phyloP scores from a whole-genome alignment of 495 filamentous ascomycete genomes.

The Aspergillus leporis region DNA sequence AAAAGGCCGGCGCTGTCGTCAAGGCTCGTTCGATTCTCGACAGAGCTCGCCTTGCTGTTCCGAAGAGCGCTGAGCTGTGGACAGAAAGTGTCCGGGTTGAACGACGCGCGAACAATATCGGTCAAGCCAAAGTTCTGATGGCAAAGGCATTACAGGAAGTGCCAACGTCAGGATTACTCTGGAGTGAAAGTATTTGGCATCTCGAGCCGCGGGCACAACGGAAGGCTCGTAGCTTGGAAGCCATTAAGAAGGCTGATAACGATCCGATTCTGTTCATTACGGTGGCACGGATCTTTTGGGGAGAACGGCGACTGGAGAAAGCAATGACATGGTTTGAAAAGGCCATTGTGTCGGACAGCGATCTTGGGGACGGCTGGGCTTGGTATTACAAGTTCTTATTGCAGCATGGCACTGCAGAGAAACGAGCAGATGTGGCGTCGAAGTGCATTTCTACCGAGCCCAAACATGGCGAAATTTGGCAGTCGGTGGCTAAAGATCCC shows the following conservation, averaged over 20 bases:
- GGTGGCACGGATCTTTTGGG: slow-evolving; percentile 76
- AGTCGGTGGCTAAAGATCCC: slow-evolving; percentile 80
- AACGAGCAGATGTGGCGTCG: slow-evolving; percentile 72
- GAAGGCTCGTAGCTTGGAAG: slow-evolving; percentile 85
- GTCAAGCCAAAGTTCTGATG: slow-evolving; percentile 87
- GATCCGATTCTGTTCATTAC: slow-evolving; percentile 82
- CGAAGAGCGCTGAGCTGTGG: slow-evolving; percentile 84
- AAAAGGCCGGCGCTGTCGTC: slow-evolving; percentile 78
- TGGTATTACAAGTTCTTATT: slow-evolving; percentile 95
- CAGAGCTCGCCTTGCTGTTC: slow-evolving; percentile 78
- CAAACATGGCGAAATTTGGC: slow-evolving; percentile 91
- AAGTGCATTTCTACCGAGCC: slow-evolving; percentile 80
- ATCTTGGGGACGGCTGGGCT: slow-evolving; percentile 92
- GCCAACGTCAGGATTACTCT: slow-evolving; percentile 84
- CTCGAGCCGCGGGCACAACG: slow-evolving; percentile 89
- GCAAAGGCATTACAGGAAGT: slow-evolving; percentile 88
- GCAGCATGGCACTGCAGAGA: slow-evolving; percentile 92
- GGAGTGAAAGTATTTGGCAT: slow-evolving; percentile 92
- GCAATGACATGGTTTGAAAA: slow-evolving; percentile 97
- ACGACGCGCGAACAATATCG: slow-evolving; percentile 78
- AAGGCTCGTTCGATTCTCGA: slow-evolving; percentile 93
- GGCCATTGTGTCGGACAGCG: slow-evolving; percentile 80
- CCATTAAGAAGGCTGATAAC: slow-evolving; percentile 94
- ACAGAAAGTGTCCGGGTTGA: slow-evolving; percentile 90
- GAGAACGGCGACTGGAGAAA: slow-evolving; percentile 80